These are phyloP conservation scores for Pyricularia sp. DNA, from an alignment of 2,329 filamentous ascomycete genomes.

Conservation along the genomic window DNA sequence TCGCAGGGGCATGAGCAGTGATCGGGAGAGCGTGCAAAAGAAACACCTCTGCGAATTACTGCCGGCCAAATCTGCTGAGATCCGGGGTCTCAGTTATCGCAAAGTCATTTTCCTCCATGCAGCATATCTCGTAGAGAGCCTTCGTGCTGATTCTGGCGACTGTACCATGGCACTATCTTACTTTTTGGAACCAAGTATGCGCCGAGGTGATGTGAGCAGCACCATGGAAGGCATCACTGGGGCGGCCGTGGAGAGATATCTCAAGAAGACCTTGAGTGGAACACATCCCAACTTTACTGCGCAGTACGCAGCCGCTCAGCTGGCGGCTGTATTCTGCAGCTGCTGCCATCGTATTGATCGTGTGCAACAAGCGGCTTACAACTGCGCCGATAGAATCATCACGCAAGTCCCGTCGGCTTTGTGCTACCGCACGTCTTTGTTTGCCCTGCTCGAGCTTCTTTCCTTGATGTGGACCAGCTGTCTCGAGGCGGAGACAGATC, in stretches of 20 bases:
- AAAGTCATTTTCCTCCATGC: constrained; percentile 90
- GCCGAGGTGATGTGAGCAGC: constrained; percentile 51
- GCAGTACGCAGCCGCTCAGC: constrained; percentile 79
- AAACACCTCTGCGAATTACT: constrained; percentile 65
- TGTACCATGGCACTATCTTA: constrained; percentile 86
- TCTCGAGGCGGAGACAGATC: constrained; percentile 85
- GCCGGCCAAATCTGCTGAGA: constrained; percentile 67
- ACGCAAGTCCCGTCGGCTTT: constrained; percentile 77
- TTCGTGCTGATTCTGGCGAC: constrained; percentile 78
- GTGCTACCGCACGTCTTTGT: constrained; percentile 82
- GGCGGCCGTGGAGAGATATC: constrained; percentile 71
- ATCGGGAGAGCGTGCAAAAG: constrained; percentile 73
- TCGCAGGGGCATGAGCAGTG: constrained; percentile 72
- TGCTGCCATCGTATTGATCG: constrained; percentile 92
- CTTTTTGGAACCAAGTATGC: constrained; percentile 86
- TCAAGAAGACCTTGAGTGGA: constrained; percentile 64
- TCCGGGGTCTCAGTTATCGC: constrained; percentile 75
- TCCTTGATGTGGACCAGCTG: constrained; percentile 95
- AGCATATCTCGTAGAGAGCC: constrained; percentile 77
- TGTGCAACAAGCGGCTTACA: constrained; percentile 78
- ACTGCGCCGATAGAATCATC: constrained; percentile 79
- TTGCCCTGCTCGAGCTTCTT: constrained; percentile 83
- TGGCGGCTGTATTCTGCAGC: constrained; percentile 73
- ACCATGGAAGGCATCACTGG: constrained; percentile 55
- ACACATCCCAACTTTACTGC: constrained; percentile 74